A percentile compares a stretch with the other conserved stretches of the same genome.
These are phyloP conservation scores for Salvia sclarea DNA, from an alignment of 305 asterid genomes.

Conservation along the genomic window DNA sequence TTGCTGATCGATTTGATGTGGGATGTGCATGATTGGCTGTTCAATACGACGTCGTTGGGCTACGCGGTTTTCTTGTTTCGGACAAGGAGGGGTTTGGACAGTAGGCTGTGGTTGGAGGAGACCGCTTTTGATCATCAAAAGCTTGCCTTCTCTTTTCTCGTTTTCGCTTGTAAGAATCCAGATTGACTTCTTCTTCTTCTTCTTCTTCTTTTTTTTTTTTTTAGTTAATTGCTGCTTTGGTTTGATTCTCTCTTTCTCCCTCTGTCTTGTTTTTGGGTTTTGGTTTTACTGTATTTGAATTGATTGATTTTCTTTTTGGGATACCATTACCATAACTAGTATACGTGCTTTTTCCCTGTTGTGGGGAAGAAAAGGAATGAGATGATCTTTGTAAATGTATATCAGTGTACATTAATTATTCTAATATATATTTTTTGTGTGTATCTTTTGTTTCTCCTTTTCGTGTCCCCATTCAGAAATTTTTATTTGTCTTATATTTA, in stretches of 20 bases:
- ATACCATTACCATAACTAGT: background rate
- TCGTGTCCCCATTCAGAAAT: background rate
- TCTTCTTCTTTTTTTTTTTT: background rate
- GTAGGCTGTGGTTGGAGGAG: slow-evolving; percentile 82
- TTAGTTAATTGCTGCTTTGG: too few relatives aligned
- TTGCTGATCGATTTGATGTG: slow-evolving; percentile 82
- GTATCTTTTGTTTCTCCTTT: background rate
- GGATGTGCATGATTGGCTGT: slow-evolving; percentile 84
- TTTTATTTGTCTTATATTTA: background rate
- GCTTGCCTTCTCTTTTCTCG: slow-evolving; percentile 62
- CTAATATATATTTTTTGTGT: background rate
- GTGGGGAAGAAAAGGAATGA: background rate
- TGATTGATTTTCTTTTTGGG: background rate
- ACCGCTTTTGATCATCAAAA: slow-evolving; percentile 40
- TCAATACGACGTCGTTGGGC: slow-evolving; percentile 39
- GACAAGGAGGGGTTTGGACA: slow-evolving; percentile 74
- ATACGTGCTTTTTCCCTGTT: background rate
- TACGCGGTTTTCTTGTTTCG: slow-evolving; percentile 69
- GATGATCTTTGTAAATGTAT: slow-evolving; percentile 9
- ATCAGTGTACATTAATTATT: background rate
- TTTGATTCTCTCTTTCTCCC: background rate
- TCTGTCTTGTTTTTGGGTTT: too few relatives aligned
- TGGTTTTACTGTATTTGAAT: background rate
- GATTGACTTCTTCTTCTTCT: slow-evolving; percentile 25
- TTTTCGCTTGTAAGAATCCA: slow-evolving; percentile 56